These are phyloP conservation scores for Pistacia atlantica DNA, from an alignment of 345 rosid species.

Conservation along the genomic window DNA sequence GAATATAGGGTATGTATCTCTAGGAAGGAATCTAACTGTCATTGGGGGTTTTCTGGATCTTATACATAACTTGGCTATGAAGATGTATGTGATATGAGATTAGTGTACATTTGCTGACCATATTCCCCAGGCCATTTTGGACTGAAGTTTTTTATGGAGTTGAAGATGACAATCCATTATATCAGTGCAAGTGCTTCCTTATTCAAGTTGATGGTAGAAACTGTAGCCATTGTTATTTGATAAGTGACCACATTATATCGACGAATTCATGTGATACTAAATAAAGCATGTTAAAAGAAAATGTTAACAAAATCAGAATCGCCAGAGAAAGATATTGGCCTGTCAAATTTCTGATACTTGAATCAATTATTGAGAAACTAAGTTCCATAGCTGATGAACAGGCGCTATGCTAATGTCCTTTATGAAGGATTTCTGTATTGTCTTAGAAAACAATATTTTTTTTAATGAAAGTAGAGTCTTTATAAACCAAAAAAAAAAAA, in stretches of 20 bases:
- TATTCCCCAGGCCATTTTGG: background rate
- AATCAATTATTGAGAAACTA: background rate
- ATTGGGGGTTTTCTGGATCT: slow-evolving; percentile 3
- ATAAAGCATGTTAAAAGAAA: background rate
- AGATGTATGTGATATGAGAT: background rate
- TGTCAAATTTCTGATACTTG: background rate
- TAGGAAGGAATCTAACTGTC: background rate
- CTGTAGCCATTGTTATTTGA: background rate
- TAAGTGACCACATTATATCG: background rate
- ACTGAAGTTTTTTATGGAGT: background rate
- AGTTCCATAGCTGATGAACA: background rate
- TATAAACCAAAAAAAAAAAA: background rate
- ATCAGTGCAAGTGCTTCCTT: background rate
- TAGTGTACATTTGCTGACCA: background rate
- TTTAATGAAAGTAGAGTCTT: background rate
- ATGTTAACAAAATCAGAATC: background rate
- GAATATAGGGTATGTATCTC: slow-evolving; percentile 12
- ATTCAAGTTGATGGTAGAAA: background rate
- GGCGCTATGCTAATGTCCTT: background rate
- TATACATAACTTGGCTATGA: slow-evolving; percentile 3
- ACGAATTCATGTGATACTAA: background rate
- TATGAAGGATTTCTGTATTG: background rate
- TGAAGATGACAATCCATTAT: background rate
- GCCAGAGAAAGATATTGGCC: background rate
- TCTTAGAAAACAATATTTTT: background rate